Evolutionary conservation across 371 early-diverging fungal genomes (phyloP).

Genomic region (Mortierella sp.): DNA sequence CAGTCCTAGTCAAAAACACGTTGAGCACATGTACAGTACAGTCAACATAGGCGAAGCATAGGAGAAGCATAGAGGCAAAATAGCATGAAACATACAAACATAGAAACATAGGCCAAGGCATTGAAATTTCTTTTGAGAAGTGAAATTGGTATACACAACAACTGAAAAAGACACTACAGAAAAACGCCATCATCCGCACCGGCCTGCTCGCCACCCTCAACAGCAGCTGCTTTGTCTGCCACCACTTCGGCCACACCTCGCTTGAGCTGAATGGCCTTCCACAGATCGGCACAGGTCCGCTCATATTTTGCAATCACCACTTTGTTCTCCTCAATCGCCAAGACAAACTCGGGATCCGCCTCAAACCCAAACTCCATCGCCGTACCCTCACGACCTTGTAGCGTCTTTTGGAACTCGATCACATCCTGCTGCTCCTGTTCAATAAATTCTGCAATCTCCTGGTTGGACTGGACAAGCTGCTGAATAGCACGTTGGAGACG

Average conservation of each 20-base stretch:
- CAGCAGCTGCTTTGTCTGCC: not conserved
- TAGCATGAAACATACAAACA: too few relatives aligned
- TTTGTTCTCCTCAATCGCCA: constrained; percentile 54
- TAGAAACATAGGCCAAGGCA: not conserved
- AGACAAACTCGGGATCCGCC: constrained; percentile 52
- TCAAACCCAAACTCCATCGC: not conserved
- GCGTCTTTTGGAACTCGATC: constrained; percentile 8
- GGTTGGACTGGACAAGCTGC: constrained; percentile 46
- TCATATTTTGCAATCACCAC: constrained; percentile 48
- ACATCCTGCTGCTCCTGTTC: constrained; percentile 45
- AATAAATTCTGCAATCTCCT: constrained; percentile 50
- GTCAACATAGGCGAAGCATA: not conserved
- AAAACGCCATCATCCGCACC: constrained; percentile 11
- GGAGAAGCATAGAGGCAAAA: too few relatives aligned
- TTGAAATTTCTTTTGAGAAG: not conserved
- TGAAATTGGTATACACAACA: not conserved
- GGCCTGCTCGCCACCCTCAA: not conserved
- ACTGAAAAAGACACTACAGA: not conserved
- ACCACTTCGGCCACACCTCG: constrained; percentile 18
- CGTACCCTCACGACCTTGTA: not conserved
- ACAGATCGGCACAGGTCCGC: constrained; percentile 30
- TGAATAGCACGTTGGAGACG: constrained; percentile 47
- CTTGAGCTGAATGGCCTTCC: constrained; percentile 30
- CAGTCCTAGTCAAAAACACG: not conserved
- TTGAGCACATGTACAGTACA: not conserved